Percentiles rank a stretch among this genome's conserved stretches.
phyloP scores from a whole-genome alignment of 106 monocot species.

The Dendrobium huoshanense region DNA sequence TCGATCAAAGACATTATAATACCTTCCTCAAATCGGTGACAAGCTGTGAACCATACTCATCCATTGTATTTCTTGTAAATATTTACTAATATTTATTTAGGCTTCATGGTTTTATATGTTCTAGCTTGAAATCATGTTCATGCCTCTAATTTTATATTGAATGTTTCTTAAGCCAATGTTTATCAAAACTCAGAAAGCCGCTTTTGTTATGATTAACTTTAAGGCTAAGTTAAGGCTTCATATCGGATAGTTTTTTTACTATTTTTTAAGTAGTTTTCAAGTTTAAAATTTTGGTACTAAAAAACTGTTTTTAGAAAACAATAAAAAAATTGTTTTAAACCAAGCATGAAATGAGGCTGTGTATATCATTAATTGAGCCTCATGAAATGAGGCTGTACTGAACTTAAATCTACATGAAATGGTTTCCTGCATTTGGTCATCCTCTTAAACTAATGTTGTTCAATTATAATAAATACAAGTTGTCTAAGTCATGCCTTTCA shows the following conservation, averaged over 20 bases:
- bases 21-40: conserved; percentile 15
- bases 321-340: no score
- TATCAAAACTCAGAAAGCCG: background rate
- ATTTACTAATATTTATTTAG: background rate
- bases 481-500: background rate
- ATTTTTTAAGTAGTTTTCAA: no score
- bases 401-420: no score
- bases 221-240: no score
- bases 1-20: conserved; percentile 51
- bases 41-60: background rate
- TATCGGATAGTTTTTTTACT: no score
- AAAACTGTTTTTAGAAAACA: no score
- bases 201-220: background rate
- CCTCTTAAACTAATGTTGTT: background rate
- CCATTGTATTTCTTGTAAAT: background rate
- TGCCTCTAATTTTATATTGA: background rate
- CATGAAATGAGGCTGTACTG: no score
- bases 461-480: background rate
- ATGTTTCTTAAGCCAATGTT: background rate
- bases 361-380: no score
- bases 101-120: background rate
- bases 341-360: no score
- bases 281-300: no score
- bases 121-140: background rate
- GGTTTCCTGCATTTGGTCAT: background rate